These are phyloP conservation scores for Aspergillus luchuensis DNA, from an alignment of 2,329 filamentous ascomycete species.

Conservation along the genomic window DNA sequence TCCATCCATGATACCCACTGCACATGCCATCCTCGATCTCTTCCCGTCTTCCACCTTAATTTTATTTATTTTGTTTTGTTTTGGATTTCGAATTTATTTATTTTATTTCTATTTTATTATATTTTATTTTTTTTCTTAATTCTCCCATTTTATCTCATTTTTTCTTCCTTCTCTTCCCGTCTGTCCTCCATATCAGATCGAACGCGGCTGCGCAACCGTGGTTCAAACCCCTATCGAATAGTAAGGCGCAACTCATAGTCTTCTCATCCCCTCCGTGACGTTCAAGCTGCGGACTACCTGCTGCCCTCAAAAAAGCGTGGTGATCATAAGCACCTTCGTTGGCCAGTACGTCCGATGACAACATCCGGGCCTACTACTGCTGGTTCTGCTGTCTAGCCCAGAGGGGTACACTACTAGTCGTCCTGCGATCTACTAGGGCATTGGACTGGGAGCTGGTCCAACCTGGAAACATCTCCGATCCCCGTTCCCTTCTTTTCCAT, in stretches of 20 bases:
- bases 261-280: background rate
- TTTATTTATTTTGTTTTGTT: constrained; percentile 1
- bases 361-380: constrained; percentile 5
- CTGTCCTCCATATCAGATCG: constrained; percentile 6
- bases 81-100: constrained; percentile 3
- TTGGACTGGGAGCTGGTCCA: constrained; percentile 12
- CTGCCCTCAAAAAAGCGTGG: constrained; percentile 2
- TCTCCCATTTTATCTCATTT: constrained; percentile 10
- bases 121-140: background rate
- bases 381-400: constrained; percentile 3
- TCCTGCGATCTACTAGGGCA: constrained; percentile 8
- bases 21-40: constrained; percentile 4
- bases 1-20: background rate
- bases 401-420: background rate
- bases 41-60: constrained; percentile 13
- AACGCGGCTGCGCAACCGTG: background rate
- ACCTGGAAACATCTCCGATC: constrained; percentile 11
- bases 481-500: constrained; percentile 13
- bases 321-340: constrained; percentile 9
- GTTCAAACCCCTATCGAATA: background rate
- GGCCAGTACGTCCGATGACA: constrained; percentile 6
- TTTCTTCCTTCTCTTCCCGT: background rate
- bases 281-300: background rate
- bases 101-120: background rate
- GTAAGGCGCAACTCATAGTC: constrained; percentile 4